Percentiles rank a stretch among this genome's conserved stretches.
phyloP scores from a whole-genome alignment of 169 alveolate species.

The Toxoplasma gondii region DNA sequence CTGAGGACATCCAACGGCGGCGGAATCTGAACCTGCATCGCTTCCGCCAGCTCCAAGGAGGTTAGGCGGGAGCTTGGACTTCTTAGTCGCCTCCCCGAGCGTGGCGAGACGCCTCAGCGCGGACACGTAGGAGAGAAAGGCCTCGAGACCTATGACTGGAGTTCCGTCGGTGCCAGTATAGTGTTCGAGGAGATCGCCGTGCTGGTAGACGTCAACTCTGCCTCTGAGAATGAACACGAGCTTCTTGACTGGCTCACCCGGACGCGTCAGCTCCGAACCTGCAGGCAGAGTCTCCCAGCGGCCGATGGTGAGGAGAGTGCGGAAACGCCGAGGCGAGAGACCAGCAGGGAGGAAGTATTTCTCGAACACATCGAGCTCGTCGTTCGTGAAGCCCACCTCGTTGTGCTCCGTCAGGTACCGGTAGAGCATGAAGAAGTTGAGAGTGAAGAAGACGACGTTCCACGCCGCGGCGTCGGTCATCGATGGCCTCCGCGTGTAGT shows the following conservation, averaged over 20 bases:
- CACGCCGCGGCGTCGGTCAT: conserved; percentile 62
- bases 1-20: background rate
- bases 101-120: conserved; percentile 47
- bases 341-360: conserved; percentile 67
- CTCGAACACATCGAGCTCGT: conserved; percentile 60
- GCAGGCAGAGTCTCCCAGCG: conserved; percentile 55
- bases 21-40: background rate
- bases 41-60: background rate
- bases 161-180: conserved; percentile 55
- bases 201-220: conserved; percentile 54
- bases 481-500: conserved; percentile 59
- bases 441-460: conserved; percentile 58
- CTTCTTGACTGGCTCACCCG: conserved; percentile 21
- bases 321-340: conserved; percentile 61
- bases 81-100: background rate
- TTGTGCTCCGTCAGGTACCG: conserved; percentile 65
- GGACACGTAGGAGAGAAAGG: conserved; percentile 59
- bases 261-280: conserved; percentile 43
- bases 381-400: conserved; percentile 59
- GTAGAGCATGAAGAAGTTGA: conserved; percentile 60
- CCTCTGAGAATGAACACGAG: conserved; percentile 58
- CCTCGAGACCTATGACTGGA: conserved; percentile 60
- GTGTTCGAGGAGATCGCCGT: conserved; percentile 54
- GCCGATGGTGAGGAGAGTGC: conserved; percentile 52
- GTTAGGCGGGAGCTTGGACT: background rate